Percentiles rank a stretch among this genome's conserved stretches.
phyloP scores from a whole-genome alignment of 371 early-diverging fungal genomes.

The Syncephalastrum racemosum region DNA sequence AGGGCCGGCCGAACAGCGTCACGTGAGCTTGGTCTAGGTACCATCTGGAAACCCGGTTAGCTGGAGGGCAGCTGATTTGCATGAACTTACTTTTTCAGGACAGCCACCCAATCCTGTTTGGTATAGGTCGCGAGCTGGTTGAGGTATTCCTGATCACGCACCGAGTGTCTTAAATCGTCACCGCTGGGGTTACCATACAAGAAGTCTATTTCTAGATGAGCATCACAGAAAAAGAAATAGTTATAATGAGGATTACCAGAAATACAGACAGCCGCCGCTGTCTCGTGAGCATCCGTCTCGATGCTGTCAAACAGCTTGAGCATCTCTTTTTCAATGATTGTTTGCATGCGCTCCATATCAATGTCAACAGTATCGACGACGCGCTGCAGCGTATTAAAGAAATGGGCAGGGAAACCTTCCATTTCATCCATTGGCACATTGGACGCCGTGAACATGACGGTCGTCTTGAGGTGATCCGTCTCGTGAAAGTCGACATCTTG shows the following conservation, averaged over 20 bases:
- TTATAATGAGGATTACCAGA: slow-evolving; percentile 15
- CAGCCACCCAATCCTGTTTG: slow-evolving; percentile 50
- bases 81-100: slow-evolving; percentile 48
- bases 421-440: slow-evolving; percentile 68
- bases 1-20: slow-evolving; percentile 60
- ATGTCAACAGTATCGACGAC: slow-evolving; percentile 55
- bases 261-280: slow-evolving; percentile 43
- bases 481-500: slow-evolving; percentile 56
- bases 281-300: slow-evolving; percentile 50
- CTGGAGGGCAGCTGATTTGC: neutral
- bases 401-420: slow-evolving; percentile 45
- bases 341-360: slow-evolving; percentile 66
- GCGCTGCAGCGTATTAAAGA: slow-evolving; percentile 49
- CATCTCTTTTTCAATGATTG: slow-evolving; percentile 60
- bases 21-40: slow-evolving; percentile 55
- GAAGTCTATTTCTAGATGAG: slow-evolving; percentile 38
- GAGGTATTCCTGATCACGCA: slow-evolving; percentile 52
- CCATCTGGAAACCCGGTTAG: slow-evolving; percentile 34
- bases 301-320: slow-evolving; percentile 47
- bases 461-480: slow-evolving; percentile 56
- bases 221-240: neutral
- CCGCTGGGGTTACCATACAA: slow-evolving; percentile 61
- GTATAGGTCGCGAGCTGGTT: slow-evolving; percentile 47
- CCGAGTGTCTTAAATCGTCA: slow-evolving; percentile 45
- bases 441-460: slow-evolving; percentile 52